These are phyloP conservation scores for Leccinum fuscescens DNA, from an alignment of 1,284 basidiomycete genomes.

Conservation along the genomic window DNA sequence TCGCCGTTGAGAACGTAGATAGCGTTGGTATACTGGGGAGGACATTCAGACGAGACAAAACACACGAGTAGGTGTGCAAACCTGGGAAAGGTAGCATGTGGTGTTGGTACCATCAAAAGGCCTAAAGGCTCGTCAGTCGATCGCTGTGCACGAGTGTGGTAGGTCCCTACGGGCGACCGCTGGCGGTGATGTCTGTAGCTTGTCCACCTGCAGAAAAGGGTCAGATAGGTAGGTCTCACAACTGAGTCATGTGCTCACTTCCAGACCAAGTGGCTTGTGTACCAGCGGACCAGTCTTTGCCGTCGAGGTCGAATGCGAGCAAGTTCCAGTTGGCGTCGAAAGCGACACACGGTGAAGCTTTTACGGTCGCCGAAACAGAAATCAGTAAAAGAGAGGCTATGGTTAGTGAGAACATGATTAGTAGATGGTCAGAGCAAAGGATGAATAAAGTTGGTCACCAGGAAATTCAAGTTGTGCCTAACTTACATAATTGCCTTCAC, in stretches of 20 bases:
- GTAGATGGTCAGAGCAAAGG: constrained; percentile 2
- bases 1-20: constrained; percentile 81
- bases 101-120: constrained; percentile 66
- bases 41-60: constrained; percentile 1
- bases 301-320: constrained; percentile 68
- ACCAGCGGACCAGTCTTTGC: constrained; percentile 74
- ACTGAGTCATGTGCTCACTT: constrained; percentile 38
- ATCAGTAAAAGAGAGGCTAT: constrained; percentile 59
- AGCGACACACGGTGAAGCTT: constrained; percentile 57
- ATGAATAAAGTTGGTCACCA: not conserved
- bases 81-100: constrained; percentile 72
- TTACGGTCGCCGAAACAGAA: constrained; percentile 40
- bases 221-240: constrained; percentile 3
- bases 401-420: constrained; percentile 44
- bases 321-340: constrained; percentile 73
- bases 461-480: not conserved
- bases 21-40: constrained; percentile 62
- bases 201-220: constrained; percentile 38
- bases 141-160: not conserved
- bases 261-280: constrained; percentile 61
- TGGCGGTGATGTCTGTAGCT: constrained; percentile 62
- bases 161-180: constrained; percentile 63
- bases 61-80: constrained; percentile 20
- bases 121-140: constrained; percentile 35
- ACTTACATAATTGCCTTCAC: constrained; percentile 1